A percentile compares a stretch with the other conserved stretches of the same genome.
phyloP scores from a whole-genome alignment of 129 eudicot genomes.

The Ambrosia artemisiifolia region DNA sequence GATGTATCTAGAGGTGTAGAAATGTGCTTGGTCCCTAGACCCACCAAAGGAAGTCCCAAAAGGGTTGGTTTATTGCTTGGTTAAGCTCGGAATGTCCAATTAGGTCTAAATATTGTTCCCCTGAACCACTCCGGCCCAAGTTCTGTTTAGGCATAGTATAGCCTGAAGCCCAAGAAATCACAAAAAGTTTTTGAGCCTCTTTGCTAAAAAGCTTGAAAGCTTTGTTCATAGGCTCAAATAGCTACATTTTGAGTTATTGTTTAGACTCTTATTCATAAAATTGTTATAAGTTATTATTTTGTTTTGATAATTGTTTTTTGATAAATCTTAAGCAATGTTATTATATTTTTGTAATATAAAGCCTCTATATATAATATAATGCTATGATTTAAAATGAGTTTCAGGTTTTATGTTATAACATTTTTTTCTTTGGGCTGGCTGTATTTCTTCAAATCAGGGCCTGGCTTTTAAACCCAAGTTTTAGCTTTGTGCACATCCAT shows the following conservation, averaged over 20 bases:
- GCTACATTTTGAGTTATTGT: neutral
- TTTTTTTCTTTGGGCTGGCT: neutral
- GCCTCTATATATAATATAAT: neutral
- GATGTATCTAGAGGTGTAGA: neutral
- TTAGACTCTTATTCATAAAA: neutral
- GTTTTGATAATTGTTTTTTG: neutral
- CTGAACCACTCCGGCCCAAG: neutral
- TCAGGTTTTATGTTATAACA: neutral
- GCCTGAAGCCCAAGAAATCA: neutral
- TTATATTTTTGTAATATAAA: neutral
- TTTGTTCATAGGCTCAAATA: neutral
- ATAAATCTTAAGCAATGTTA: neutral
- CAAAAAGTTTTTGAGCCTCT: neutral
- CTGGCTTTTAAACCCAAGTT: neutral
- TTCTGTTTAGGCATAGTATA: neutral
- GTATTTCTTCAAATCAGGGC: neutral
- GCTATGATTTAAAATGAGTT: neutral
- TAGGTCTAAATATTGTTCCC: neutral
- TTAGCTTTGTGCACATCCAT: neutral
- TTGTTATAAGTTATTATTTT: neutral
- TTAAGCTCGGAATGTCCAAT: neutral
- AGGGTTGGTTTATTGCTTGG: neutral
- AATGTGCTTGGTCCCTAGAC: neutral
- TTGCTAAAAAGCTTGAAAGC: neutral
- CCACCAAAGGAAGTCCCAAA: neutral